Percentiles rank a stretch among this genome's conserved stretches.
Conservation (phyloP, 148 eudicot genomes). For the Suaeda aralocaspica region DNA sequence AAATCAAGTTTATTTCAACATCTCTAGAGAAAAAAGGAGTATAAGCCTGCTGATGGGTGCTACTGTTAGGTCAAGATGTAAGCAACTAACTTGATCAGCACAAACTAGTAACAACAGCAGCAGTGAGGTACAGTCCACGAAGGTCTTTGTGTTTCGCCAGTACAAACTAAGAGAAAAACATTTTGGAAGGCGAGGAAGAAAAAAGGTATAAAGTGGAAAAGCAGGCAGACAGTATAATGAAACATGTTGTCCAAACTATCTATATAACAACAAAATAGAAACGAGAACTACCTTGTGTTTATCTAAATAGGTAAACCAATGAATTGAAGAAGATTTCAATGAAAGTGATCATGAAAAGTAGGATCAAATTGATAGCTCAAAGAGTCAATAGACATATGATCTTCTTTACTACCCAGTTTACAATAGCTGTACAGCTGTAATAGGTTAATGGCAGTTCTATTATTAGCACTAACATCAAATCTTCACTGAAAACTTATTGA, state of each 20-base stretch:
- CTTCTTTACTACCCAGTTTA: not conserved
- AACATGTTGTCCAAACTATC: too few relatives aligned
- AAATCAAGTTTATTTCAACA: not conserved
- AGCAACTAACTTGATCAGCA: not conserved
- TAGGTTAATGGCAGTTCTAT: not conserved
- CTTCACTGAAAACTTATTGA: not conserved
- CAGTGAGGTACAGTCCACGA: not conserved
- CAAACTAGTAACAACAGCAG: not conserved
- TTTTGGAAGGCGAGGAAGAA: not conserved
- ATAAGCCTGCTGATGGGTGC: too few relatives aligned
- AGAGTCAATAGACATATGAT: not conserved
- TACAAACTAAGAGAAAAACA: not conserved
- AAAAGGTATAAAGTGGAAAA: not conserved
- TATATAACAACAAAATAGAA: too few relatives aligned
- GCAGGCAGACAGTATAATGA: not conserved
- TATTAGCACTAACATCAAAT: too few relatives aligned
- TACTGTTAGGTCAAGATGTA: not conserved
- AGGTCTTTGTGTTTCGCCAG: not conserved
- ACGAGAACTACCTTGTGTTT: too few relatives aligned
- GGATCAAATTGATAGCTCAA: not conserved
- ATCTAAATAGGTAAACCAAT: too few relatives aligned
- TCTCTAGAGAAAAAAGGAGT: not conserved
- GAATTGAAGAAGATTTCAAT: not conserved
- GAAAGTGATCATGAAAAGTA: not conserved
- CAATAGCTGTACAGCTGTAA: not conserved